Percentiles rank a stretch among this genome's conserved stretches.
Conservation (phyloP, 345 rosid genomes). For the Firmiana major region DNA sequence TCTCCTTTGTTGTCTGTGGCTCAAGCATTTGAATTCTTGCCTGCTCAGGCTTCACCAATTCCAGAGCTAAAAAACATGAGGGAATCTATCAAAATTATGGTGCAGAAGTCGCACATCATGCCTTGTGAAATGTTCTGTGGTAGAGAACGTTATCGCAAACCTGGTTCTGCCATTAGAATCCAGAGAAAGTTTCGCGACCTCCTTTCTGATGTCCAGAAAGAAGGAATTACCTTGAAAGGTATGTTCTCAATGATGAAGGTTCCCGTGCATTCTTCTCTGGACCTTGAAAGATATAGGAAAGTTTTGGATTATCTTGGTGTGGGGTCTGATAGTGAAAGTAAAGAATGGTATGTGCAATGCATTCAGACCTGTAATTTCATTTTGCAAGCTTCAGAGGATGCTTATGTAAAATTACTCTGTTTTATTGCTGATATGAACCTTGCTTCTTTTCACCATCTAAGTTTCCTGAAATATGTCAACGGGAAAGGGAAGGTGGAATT, state of each 20-base stretch:
- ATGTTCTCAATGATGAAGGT: not conserved
- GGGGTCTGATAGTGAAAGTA: not conserved
- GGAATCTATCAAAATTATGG: not conserved
- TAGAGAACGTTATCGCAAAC: not conserved
- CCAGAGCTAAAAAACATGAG: not conserved
- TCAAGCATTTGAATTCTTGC: not conserved
- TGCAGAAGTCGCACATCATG: not conserved
- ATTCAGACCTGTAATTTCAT: not conserved
- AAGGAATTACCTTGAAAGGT: not conserved
- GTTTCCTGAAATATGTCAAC: not conserved
- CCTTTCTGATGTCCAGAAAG: not conserved
- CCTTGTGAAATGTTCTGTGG: not conserved
- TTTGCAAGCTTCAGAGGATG: not conserved
- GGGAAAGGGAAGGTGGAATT: not conserved
- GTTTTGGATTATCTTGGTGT: not conserved
- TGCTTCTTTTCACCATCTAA: not conserved
- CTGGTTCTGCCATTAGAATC: not conserved
- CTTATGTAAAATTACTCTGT: not conserved
- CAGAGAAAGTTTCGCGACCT: not conserved
- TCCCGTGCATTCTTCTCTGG: not conserved
- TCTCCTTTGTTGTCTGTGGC: not conserved
- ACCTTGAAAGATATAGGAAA: not conserved
- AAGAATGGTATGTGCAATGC: not conserved
- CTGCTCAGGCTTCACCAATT: not conserved
- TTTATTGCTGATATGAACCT: not conserved